phyloP scores from a whole-genome alignment of 1,284 basidiomycete genomes.

The Ceratobasidium sp. region DNA sequence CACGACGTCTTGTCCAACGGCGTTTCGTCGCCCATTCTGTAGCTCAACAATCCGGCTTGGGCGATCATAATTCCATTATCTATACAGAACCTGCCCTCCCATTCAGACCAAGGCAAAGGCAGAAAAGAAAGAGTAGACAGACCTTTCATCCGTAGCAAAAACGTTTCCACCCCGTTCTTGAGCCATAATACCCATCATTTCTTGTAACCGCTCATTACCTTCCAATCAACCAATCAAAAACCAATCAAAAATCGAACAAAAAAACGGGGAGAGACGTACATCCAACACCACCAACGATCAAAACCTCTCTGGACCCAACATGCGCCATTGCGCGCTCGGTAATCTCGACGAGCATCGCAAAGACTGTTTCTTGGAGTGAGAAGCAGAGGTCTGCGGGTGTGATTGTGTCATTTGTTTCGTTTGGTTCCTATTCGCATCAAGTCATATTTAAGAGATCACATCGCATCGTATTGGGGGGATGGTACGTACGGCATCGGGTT shows the following conservation, averaged over 20 bases:
- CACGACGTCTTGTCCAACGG: constrained; percentile 84
- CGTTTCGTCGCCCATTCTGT: constrained; percentile 91
- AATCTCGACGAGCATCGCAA: constrained; percentile 99
- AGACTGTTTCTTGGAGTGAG: constrained; percentile 96
- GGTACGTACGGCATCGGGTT: constrained; percentile 52
- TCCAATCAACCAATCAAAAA: background rate
- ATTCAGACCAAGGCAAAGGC: background rate
- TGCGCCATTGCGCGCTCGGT: constrained; percentile 99
- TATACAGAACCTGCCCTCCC: constrained; percentile 87
- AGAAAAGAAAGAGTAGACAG: constrained; percentile 52
- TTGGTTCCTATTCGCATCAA: constrained; percentile 53
- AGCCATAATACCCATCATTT: constrained; percentile 99
- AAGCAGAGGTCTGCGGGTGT: constrained; percentile 97
- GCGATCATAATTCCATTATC: constrained; percentile 99
- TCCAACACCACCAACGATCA: constrained; percentile 99
- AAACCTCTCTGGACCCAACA: constrained; percentile 94
- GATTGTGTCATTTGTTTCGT: constrained; percentile 77
- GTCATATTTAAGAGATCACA: constrained; percentile 54
- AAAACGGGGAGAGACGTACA: constrained; percentile 71
- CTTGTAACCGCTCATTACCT: constrained; percentile 93
- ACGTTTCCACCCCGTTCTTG: constrained; percentile 88
- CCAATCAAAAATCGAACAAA: background rate
- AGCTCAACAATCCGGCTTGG: constrained; percentile 93
- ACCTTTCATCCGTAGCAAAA: constrained; percentile 98
- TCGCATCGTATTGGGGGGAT: too few relatives aligned